These are phyloP conservation scores for Starmerella tilneyi DNA, from an alignment of 805 yeast species.

Conservation along the genomic window DNA sequence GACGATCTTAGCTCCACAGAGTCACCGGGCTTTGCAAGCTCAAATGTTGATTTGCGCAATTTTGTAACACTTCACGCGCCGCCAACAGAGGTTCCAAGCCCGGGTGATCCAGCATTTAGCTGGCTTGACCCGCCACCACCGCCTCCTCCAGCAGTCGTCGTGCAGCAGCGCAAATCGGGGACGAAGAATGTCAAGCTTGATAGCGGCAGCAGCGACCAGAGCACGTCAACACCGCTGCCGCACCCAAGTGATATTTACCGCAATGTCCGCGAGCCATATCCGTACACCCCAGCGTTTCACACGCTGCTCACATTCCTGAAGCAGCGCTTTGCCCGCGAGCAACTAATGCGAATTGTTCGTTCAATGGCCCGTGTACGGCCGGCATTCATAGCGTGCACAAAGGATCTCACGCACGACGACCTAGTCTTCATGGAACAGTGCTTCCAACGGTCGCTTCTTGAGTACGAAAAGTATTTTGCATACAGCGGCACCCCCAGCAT, in stretches of 20 bases:
- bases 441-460: conserved; percentile 81
- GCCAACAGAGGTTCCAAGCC: background rate
- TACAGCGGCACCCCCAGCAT: conserved; percentile 89
- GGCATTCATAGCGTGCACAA: conserved; percentile 83
- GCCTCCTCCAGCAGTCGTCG: conserved; percentile 3
- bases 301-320: conserved; percentile 63
- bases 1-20: background rate
- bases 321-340: conserved; percentile 55
- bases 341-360: conserved; percentile 71
- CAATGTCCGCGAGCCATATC: conserved; percentile 61
- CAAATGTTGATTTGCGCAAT: conserved; percentile 7
- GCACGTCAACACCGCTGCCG: background rate
- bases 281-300: conserved; percentile 87
- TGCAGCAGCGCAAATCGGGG: conserved; percentile 1
- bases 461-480: conserved; percentile 74
- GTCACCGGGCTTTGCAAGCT: background rate
- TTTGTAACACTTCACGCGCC: conserved; percentile 1
- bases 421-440: conserved; percentile 92
- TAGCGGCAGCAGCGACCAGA: conserved; percentile 5
- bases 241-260: conserved; percentile 44
- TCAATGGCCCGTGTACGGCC: conserved; percentile 88
- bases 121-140: conserved; percentile 7
- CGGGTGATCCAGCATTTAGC: background rate
- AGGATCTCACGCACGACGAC: conserved; percentile 80
- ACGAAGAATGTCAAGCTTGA: background rate